These are phyloP conservation scores for Lentinula sp. DNA, from an alignment of 768 basidiomycete species.

Conservation along the genomic window DNA sequence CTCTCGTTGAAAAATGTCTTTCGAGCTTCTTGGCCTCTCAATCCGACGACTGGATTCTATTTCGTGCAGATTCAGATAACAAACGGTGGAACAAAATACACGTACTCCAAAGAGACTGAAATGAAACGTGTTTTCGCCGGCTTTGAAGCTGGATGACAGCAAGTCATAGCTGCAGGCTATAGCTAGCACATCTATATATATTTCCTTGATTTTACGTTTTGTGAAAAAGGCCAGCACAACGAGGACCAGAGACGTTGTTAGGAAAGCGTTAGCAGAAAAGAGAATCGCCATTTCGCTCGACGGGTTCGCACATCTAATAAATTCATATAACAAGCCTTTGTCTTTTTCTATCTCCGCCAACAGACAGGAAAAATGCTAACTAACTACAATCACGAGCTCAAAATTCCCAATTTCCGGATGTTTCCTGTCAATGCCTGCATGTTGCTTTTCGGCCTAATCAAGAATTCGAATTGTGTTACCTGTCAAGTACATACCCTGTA, in stretches of 20 bases:
- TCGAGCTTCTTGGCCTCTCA: conserved; percentile 24
- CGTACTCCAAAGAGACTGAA: conserved; percentile 13
- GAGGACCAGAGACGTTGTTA: background rate
- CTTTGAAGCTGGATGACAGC: conserved; percentile 2
- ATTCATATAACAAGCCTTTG: background rate
- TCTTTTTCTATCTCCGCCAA: background rate
- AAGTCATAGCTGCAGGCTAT: background rate
- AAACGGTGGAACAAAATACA: background rate
- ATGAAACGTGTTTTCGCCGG: conserved; percentile 10
- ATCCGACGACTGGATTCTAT: conserved; percentile 17
- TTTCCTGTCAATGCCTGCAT: too few relatives aligned
- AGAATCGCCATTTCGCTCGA: background rate
- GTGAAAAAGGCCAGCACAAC: background rate
- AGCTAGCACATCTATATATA: background rate
- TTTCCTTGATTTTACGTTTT: background rate
- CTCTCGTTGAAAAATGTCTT: conserved; percentile 24
- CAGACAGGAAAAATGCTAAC: background rate
- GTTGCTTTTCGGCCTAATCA: too few relatives aligned
- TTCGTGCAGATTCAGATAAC: background rate
- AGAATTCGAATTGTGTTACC: background rate
- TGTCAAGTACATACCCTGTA: background rate
- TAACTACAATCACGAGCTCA: too few relatives aligned
- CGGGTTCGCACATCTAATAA: too few relatives aligned
- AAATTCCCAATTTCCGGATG: too few relatives aligned
- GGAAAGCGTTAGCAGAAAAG: background rate